Conservation (phyloP, 495 filamentous ascomycete genomes). For the Xylaria grammica region DNA sequence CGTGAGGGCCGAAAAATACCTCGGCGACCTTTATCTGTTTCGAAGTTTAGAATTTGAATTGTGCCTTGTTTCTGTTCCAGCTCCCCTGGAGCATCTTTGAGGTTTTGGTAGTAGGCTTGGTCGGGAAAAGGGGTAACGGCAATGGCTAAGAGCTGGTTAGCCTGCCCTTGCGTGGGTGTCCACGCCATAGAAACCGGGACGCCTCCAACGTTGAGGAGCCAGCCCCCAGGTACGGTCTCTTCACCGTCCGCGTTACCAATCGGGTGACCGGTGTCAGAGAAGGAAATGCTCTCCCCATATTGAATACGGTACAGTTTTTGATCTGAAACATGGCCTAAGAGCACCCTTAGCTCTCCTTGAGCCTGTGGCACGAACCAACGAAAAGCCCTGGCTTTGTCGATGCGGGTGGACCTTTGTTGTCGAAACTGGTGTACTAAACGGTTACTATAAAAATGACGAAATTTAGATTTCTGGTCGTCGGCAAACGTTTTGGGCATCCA, state of each 20-base stretch:
- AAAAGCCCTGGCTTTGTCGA: conserved; percentile 30
- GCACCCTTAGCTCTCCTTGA: conserved; percentile 37
- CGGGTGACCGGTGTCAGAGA: conserved; percentile 34
- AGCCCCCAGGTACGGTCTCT: conserved; percentile 38
- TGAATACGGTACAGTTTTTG: conserved; percentile 42
- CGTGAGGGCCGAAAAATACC: conserved; percentile 30
- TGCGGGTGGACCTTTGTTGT: conserved; percentile 31
- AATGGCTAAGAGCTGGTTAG: conserved; percentile 50
- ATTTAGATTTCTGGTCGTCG: conserved; percentile 32
- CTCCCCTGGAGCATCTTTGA: conserved; percentile 27
- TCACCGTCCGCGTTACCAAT: conserved; percentile 25
- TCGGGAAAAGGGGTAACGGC: conserved; percentile 51
- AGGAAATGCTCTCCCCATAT: conserved; percentile 36
- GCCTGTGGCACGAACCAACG: conserved; percentile 36
- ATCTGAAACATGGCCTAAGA: conserved; percentile 44
- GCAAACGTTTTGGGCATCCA: conserved; percentile 46
- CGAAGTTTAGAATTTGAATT: conserved; percentile 53
- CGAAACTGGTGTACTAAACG: conserved; percentile 23
- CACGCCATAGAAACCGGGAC: conserved; percentile 50
- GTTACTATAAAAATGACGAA: conserved; percentile 38
- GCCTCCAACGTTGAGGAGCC: conserved; percentile 52
- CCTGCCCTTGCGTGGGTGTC: conserved; percentile 41
- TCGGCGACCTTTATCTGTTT: conserved; percentile 22
- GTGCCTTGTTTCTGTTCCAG: conserved; percentile 34
- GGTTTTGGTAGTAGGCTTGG: conserved; percentile 36